These are phyloP conservation scores for Triticum turgidum DNA, from an alignment of 176 grass and related monocot genomes.

Conservation along the genomic window DNA sequence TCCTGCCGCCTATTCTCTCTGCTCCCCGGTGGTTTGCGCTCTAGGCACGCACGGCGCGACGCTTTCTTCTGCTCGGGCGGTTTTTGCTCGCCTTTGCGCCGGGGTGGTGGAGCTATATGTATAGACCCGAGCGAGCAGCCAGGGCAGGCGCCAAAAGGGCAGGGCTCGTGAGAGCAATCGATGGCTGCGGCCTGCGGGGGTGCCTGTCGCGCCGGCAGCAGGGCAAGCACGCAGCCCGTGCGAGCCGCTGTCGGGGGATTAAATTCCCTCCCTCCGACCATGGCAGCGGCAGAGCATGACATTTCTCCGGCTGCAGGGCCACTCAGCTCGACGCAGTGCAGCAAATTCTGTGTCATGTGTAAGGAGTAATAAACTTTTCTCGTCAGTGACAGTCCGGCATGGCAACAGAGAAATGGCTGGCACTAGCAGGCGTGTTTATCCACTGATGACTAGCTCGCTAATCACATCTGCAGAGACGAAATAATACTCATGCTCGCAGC, in stretches of 20 bases:
- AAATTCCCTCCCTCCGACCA: conserved; percentile 24
- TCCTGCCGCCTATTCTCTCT: conserved; percentile 9
- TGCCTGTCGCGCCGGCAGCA: conserved; percentile 46
- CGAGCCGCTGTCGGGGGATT: conserved; percentile 43
- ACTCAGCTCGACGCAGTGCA: not conserved
- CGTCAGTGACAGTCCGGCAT: too few species aligned
- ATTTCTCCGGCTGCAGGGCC: not conserved
- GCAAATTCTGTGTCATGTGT: not conserved
- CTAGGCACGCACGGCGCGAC: not conserved
- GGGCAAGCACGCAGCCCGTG: conserved; percentile 14
- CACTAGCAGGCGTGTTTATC: not conserved
- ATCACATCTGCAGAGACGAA: too few species aligned
- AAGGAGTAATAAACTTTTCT: too few species aligned
- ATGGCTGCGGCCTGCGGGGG: conserved; percentile 13
- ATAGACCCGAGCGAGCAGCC: not conserved
- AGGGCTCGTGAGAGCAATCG: conserved; percentile 18
- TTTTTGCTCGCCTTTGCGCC: not conserved
- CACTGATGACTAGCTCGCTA: too few species aligned
- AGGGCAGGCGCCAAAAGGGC: not conserved
- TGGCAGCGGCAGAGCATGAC: not conserved
- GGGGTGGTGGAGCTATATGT: conserved; percentile 18
- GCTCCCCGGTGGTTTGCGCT: not conserved
- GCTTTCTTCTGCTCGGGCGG: not conserved
- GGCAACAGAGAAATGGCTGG: too few species aligned
- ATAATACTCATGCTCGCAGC: too few species aligned